Base-by-base conservation (phyloP, 371 early-diverging fungal species). In the Dinochytrium kinnereticum region DNA sequence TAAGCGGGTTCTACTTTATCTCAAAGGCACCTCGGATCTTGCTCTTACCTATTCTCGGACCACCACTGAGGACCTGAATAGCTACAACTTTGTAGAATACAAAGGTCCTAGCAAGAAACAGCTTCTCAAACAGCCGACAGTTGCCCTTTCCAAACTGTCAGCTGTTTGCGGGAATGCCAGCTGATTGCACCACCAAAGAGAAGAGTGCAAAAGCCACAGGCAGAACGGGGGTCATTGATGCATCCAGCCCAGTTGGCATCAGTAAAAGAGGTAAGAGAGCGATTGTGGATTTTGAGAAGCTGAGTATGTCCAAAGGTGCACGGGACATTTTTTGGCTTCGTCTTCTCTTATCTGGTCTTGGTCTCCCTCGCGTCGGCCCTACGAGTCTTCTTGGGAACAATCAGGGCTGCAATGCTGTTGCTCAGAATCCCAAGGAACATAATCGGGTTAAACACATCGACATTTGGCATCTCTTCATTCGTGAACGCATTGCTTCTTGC, bases 321-420 rank as follows among this genome's bases (percentile, higher is more conserved):
- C 65, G 51, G 10, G 73, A 73, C 28, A 0, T 31, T 0, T 24
- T 66, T 51, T 73, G 73, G 73, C 67, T 73, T 21, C 57, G 68
- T n/a, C 68, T 55, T 19, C 53, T 68, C 30, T 30, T 26, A 55
- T 10, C 57, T 5, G 30, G 10, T 19, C 21, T 55, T 5, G 26
- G 10, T 10, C 21, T 19, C 10, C 30, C 57, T 10, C 17, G 17
- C 57, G 26, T 7, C 17, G 26, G 26, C 5, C 57, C 26, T 26
- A 26, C 26, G 24, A 55, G 10, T 5, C 10, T 55, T 24, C 30
- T 55, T 26, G 10, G 17, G 17, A 26, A 55, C 57, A 55, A 55
- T 30, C 10, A 55, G 17, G 57, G 17, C 7, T 10, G 17, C 26
- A 7, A 17, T 5, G 57, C 24, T 26, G 26, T 55, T 26, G 21